Percentiles rank a stretch among this genome's conserved stretches.
Conservation (phyloP, 805 yeast genomes). For the Ogataea paraovalis region DNA sequence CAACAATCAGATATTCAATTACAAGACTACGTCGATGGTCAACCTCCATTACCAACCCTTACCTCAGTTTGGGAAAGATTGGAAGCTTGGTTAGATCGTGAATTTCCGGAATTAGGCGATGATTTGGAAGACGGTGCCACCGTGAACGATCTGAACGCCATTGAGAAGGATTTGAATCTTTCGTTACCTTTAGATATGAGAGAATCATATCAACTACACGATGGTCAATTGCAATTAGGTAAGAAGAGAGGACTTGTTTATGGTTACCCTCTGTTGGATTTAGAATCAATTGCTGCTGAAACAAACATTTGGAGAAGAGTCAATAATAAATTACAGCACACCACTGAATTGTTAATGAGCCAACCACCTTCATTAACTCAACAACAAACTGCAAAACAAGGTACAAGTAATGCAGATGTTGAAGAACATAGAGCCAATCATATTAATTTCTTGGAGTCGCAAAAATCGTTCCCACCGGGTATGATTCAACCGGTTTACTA, state of each 20-base stretch:
- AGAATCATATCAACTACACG: constrained; percentile 77
- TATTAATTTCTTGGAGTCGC: constrained; percentile 41
- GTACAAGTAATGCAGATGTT: not conserved
- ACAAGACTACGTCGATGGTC: constrained; percentile 39
- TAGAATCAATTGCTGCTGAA: constrained; percentile 78
- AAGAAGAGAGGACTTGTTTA: constrained; percentile 73
- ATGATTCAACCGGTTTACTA: constrained; percentile 74
- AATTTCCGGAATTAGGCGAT: constrained; percentile 78
- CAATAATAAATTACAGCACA: constrained; percentile 37
- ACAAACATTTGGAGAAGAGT: constrained; percentile 80
- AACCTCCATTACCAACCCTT: constrained; percentile 59
- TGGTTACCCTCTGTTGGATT: constrained; percentile 73
- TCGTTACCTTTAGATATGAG: constrained; percentile 76
- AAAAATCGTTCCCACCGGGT: constrained; percentile 74
- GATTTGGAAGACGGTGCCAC: constrained; percentile 79
- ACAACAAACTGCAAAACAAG: not conserved
- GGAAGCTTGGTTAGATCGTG: constrained; percentile 73
- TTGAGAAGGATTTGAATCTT: constrained; percentile 77
- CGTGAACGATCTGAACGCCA: constrained; percentile 69
- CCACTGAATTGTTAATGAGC: constrained; percentile 11
- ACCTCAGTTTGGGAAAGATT: constrained; percentile 85
- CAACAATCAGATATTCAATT: constrained; percentile 50
- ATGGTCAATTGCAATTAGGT: constrained; percentile 84
- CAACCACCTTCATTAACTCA: constrained; percentile 6
- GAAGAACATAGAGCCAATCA: constrained; percentile 15